A percentile compares a stretch with the other conserved stretches of the same genome.
These are phyloP conservation scores for Cairneyella variabilis DNA, from an alignment of 495 filamentous ascomycete genomes.

Conservation along the genomic window DNA sequence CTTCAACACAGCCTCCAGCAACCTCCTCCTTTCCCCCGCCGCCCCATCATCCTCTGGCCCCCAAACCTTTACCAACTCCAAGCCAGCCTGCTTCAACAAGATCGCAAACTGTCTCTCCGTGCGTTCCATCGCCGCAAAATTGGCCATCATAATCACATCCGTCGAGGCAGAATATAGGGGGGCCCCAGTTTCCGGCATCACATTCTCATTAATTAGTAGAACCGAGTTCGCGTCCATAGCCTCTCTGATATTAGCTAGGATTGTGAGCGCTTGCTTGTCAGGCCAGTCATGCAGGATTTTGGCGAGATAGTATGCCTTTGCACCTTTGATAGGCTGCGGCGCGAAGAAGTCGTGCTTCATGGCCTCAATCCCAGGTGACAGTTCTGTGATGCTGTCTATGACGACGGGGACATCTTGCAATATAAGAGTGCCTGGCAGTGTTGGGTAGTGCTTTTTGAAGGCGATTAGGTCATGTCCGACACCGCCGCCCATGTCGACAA, in stretches of 20 bases:
- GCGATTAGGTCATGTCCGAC: conserved; percentile 1
- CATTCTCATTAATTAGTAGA: not conserved
- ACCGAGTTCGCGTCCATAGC: conserved; percentile 26
- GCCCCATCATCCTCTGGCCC: too few relatives aligned
- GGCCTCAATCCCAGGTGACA: conserved; percentile 35
- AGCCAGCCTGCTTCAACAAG: not conserved
- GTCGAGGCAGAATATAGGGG: not conserved
- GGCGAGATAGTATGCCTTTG: conserved; percentile 28
- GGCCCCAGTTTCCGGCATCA: not conserved
- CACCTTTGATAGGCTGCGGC: conserved; percentile 37
- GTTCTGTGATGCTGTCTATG: conserved; percentile 16
- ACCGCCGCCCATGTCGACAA: conserved; percentile 24
- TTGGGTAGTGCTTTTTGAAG: conserved; percentile 2
- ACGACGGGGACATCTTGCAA: conserved; percentile 48
- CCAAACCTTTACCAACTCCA: not conserved
- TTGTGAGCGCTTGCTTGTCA: conserved; percentile 13
- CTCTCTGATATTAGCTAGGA: conserved; percentile 24
- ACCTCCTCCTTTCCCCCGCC: too few relatives aligned
- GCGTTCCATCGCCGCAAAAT: conserved; percentile 22
- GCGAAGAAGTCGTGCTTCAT: conserved; percentile 46
- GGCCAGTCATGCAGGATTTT: conserved; percentile 29
- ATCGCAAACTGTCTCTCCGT: not conserved
- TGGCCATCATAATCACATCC: conserved; percentile 25
- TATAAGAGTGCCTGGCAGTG: conserved; percentile 30
- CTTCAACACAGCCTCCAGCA: too few relatives aligned